Evolutionary conservation across 2,329 filamentous ascomycete genomes (phyloP).

Genomic region (Penicillium sp.): DNA sequence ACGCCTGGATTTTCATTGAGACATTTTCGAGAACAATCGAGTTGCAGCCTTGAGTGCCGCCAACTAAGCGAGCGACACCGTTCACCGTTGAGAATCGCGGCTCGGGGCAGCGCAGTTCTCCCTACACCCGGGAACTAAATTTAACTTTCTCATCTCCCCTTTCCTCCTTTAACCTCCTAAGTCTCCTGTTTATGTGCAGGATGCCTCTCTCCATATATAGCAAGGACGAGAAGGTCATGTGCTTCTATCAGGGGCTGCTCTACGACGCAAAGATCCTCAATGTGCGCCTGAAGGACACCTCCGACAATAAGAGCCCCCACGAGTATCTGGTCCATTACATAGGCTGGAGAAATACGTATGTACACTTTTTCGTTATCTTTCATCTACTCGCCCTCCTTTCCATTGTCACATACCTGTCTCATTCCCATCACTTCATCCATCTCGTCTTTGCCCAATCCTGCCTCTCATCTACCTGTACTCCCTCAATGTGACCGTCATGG

Average conservation of each 20-base stretch:
- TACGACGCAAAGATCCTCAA: slow-evolving; percentile 97
- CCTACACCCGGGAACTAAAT: background rate
- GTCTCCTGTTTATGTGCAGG: slow-evolving; percentile 34
- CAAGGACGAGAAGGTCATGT: slow-evolving; percentile 88
- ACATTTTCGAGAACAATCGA: background rate
- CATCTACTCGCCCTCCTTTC: background rate
- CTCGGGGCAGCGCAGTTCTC: background rate
- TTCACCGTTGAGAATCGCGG: background rate
- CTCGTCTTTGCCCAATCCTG: too few species aligned
- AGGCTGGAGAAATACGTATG: slow-evolving; percentile 95
- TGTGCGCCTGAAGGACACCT: slow-evolving; percentile 59
- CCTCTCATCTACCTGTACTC: background rate
- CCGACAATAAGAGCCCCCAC: slow-evolving; percentile 70
- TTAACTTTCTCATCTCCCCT: background rate
- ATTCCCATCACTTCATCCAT: too few species aligned
- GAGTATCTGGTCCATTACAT: slow-evolving; percentile 97
- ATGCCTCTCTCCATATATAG: slow-evolving; percentile 63
- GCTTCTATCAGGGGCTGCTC: slow-evolving; percentile 94
- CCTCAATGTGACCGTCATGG: background rate
- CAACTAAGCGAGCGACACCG: background rate
- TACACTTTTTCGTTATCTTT: slow-evolving; percentile 29
- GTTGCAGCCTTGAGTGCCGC: background rate
- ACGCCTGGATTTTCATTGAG: background rate
- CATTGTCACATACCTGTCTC: background rate
- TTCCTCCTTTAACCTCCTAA: background rate